These are phyloP conservation scores for Litsea cubeba DNA, from an alignment of 164 flowering plant species.

Conservation along the genomic window DNA sequence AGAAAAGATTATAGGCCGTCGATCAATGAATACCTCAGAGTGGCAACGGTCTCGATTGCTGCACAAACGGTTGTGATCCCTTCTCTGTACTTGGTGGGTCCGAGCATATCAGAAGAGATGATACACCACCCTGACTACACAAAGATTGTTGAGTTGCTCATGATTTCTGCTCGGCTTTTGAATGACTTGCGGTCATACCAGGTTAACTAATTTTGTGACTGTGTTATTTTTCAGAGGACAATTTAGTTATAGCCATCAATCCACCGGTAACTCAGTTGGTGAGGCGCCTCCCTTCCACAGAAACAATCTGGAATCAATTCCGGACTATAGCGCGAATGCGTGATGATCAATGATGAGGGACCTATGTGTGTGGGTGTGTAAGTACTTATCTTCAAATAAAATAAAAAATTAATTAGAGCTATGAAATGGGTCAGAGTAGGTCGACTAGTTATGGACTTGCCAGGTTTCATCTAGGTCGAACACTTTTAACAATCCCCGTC, in stretches of 20 bases:
- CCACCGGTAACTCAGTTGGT: too few species aligned
- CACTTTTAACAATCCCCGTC: too few species aligned
- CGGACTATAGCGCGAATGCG: too few species aligned
- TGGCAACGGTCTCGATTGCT: not conserved
- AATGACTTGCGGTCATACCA: constrained; percentile 18
- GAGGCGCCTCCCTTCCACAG: too few species aligned
- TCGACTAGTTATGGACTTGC: too few species aligned
- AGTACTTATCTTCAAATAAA: too few species aligned
- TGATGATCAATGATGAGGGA: not conserved
- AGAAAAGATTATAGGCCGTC: not conserved
- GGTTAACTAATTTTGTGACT: not conserved
- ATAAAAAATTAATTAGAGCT: too few species aligned
- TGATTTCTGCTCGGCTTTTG: constrained; percentile 32
- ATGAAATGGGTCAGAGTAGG: too few species aligned
- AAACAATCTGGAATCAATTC: too few species aligned
- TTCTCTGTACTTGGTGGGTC: constrained; percentile 4
- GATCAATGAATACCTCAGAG: not conserved
- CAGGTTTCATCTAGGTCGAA: too few species aligned
- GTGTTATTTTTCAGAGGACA: not conserved
- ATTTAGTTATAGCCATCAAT: too few species aligned
- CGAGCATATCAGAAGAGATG: not conserved
- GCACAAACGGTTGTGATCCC: not conserved
- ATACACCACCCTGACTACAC: constrained; percentile 8
- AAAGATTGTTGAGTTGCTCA: constrained; percentile 27
- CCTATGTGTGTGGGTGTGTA: not conserved